These are phyloP conservation scores for Didymella glomerata DNA, from an alignment of 2,329 filamentous ascomycete genomes.

Conservation along the genomic window DNA sequence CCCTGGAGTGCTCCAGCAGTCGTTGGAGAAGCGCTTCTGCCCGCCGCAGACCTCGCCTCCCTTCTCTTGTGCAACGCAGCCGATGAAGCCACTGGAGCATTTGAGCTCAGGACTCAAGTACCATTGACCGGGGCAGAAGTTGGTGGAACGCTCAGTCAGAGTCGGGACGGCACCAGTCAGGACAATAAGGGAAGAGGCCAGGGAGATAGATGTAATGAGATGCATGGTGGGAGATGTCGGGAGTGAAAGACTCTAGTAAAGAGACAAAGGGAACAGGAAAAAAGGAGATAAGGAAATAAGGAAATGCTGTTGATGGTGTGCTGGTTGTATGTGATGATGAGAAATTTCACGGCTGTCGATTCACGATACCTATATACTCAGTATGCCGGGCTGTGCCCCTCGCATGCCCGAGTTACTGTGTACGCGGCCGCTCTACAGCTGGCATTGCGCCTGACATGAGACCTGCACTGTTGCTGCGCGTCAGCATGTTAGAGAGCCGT, in stretches of 20 bases:
- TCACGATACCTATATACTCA: not conserved
- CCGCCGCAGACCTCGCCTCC: not conserved
- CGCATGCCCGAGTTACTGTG: not conserved
- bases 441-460: not conserved
- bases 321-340: not conserved
- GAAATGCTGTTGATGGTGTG: not conserved
- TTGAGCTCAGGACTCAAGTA: not conserved
- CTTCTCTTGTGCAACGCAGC: not conserved
- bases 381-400: not conserved
- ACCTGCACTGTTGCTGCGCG: not conserved
- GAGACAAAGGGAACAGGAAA: constrained; percentile 1
- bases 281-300: not conserved
- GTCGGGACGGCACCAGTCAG: not conserved
- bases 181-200: not conserved
- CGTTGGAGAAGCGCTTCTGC: constrained; percentile 1
- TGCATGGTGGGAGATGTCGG: not conserved
- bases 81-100: constrained; percentile 4
- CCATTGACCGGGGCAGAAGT: constrained; percentile 1
- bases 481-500: not conserved
- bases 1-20: not conserved
- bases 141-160: not conserved
- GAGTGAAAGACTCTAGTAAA: constrained; percentile 1
- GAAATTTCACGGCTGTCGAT: not conserved
- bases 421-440: too few species aligned
- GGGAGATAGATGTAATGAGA: not conserved